Base-by-base conservation (phyloP, 176 grass and related monocot species). In the Luzula sylvatica region DNA sequence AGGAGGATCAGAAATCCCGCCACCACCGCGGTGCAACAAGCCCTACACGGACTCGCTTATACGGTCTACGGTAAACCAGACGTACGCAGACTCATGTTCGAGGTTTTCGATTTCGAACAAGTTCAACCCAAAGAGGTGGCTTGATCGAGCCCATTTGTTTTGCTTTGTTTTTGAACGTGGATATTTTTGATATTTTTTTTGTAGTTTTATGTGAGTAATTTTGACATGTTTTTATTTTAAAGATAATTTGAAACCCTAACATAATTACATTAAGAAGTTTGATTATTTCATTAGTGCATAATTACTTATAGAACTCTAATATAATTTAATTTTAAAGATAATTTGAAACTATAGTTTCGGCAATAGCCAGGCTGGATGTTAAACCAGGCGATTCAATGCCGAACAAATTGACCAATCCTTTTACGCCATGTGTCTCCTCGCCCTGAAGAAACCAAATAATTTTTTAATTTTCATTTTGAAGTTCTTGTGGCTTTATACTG, bases 51-150 rank as follows among this genome's bases (percentile, higher is more conserved):
- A 5, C 78, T 98, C 15, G 61, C 85, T 1, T 98, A 87, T 68
- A 77, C 74, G 0, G 81, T 98, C 35, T 98, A 98, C 30, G 92
- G 92, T 35, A 98, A 90, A 45, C 78, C 78, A 17, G 92, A 98
- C 19, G 92, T 98, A 2, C 65, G 92, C 24, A 78, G 81, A 23
- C 82, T 98, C 61, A 98, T 98, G 92, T 90, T 98, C 20, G 75
- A 98, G 65, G 85, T 90, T 50, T 90, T 98, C 48, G 92, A 98
- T 60, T 90, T 98, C 3, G 92, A 98, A 49, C 92, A 90, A 68
- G 77, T 90, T 50, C 85, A 90, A 56, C 92, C 92, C 0, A 98
- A 98, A 40, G 78, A 72, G 17, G 78, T 98, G n/a, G n/a, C n/a
- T n/a, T n/a, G n/a, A n/a, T n/a, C n/a, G n/a, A n/a, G n/a, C n/a